Percentiles rank a stretch among this genome's conserved stretches.
These are phyloP conservation scores for Cercospora canescens DNA, from an alignment of 2,329 filamentous ascomycete species.

Conservation along the genomic window DNA sequence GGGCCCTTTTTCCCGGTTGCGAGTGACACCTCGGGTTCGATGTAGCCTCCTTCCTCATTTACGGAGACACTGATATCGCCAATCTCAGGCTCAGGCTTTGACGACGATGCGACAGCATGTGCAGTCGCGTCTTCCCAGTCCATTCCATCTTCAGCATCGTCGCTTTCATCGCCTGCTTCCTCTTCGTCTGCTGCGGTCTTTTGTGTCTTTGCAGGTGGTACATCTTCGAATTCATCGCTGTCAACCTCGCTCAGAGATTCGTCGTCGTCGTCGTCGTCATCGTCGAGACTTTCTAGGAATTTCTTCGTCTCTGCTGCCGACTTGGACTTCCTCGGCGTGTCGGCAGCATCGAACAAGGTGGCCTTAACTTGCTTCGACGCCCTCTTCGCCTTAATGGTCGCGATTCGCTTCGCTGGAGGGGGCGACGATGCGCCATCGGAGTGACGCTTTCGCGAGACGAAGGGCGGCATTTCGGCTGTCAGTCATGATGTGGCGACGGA, in stretches of 20 bases:
- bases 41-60: constrained; percentile 41
- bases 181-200: constrained; percentile 37
- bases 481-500: background rate
- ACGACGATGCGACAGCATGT: constrained; percentile 32
- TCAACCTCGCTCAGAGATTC: constrained; percentile 45
- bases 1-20: constrained; percentile 71
- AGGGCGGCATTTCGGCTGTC: constrained; percentile 61
- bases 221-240: constrained; percentile 54
- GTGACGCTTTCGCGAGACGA: constrained; percentile 66
- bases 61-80: constrained; percentile 37
- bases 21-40: constrained; percentile 43
- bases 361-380: constrained; percentile 36
- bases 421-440: constrained; percentile 50
- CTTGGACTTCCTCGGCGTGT: constrained; percentile 35
- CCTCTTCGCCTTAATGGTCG: constrained; percentile 9
- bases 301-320: constrained; percentile 34
- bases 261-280: constrained; percentile 41
- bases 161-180: constrained; percentile 54
- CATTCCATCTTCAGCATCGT: constrained; percentile 55
- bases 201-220: constrained; percentile 43
- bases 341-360: constrained; percentile 47
- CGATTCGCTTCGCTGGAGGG: constrained; percentile 22
- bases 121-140: constrained; percentile 58
- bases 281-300: constrained; percentile 39
- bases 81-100: constrained; percentile 30